Conservation (phyloP, 768 basidiomycete species). For the Calocybe cyanea region DNA sequence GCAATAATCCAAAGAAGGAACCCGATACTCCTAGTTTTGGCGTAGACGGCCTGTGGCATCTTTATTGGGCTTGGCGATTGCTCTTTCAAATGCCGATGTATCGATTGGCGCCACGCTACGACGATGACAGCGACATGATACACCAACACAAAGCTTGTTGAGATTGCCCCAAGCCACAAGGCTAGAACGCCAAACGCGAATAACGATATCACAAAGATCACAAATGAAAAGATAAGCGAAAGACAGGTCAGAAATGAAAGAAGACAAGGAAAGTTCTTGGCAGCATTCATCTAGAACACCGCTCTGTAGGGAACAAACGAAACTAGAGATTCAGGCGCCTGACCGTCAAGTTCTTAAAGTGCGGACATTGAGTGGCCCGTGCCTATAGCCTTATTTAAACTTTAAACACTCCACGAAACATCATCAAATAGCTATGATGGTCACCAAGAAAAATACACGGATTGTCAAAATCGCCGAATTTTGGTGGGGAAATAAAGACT, state of each 20-base stretch:
- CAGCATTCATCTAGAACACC: constrained; percentile 3
- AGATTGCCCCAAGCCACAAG: constrained; percentile 10
- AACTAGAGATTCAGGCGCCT: no score
- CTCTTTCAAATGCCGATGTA: not conserved
- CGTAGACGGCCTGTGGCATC: not conserved
- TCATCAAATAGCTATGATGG: no score
- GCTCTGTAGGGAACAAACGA: constrained; percentile 2
- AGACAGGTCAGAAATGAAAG: constrained; percentile 5
- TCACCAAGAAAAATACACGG: no score
- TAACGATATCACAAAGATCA: constrained; percentile 11
- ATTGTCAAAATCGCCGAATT: no score
- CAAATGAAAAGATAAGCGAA: constrained; percentile 7
- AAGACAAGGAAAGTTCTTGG: not conserved
- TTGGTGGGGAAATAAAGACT: no score
- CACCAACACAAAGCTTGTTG: constrained; percentile 6
- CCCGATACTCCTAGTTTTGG: not conserved
- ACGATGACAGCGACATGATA: constrained; percentile 7
- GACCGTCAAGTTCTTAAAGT: no score
- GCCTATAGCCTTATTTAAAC: no score
- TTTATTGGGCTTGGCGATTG: not conserved
- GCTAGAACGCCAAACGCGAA: constrained; percentile 9
- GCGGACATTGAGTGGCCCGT: no score
- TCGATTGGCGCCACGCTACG: constrained; percentile 6
- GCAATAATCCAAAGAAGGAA: not conserved
- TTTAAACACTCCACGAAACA: no score